These are phyloP conservation scores for Globisporangium lucens DNA, from an alignment of 352 stramenopile species.

Conservation along the genomic window DNA sequence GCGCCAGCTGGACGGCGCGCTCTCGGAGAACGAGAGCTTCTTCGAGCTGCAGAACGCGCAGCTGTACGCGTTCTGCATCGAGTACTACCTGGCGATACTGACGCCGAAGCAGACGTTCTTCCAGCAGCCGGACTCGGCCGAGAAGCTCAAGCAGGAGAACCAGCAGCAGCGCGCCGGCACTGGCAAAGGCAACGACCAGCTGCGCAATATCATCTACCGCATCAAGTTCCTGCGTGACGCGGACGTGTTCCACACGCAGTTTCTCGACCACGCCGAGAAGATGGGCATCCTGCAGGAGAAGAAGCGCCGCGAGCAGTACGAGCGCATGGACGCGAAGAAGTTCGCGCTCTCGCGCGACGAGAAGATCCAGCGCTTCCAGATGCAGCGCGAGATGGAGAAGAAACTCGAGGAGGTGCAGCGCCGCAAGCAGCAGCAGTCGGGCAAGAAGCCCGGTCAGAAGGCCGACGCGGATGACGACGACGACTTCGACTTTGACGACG, in stretches of 20 bases:
- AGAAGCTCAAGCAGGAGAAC: slow-evolving; percentile 19
- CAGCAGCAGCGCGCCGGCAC: slow-evolving; percentile 16
- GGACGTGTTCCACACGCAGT: slow-evolving; percentile 75
- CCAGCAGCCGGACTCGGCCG: slow-evolving; percentile 25
- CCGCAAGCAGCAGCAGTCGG: slow-evolving; percentile 30
- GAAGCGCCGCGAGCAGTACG: slow-evolving; percentile 75
- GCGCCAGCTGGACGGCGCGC: slow-evolving; percentile 57
- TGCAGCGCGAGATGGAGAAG: slow-evolving; percentile 72
- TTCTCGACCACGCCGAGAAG: slow-evolving; percentile 65
- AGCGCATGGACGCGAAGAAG: slow-evolving; percentile 63
- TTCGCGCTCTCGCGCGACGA: slow-evolving; percentile 70
- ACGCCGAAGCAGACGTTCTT: slow-evolving; percentile 76
- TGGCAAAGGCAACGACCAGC: slow-evolving; percentile 35
- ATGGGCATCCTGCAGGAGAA: slow-evolving; percentile 58
- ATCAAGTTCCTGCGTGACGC: slow-evolving; percentile 69
- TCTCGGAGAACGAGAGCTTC: slow-evolving; percentile 72
- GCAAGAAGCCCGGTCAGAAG: slow-evolving; percentile 17
- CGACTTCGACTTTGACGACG: slow-evolving; percentile 47
- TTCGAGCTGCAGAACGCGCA: slow-evolving; percentile 81
- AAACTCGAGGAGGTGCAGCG: slow-evolving; percentile 60
- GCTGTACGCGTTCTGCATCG: slow-evolving; percentile 77
- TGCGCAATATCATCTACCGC: slow-evolving; percentile 57
- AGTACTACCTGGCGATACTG: slow-evolving; percentile 81
- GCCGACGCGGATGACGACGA: slow-evolving; percentile 24
- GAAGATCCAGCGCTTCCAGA: slow-evolving; percentile 79